Evolutionary conservation across 2,329 filamentous ascomycete genomes (phyloP), one percentile per base, ranked within the genome.

Genomic region (Biscogniauxia marginata): DNA sequence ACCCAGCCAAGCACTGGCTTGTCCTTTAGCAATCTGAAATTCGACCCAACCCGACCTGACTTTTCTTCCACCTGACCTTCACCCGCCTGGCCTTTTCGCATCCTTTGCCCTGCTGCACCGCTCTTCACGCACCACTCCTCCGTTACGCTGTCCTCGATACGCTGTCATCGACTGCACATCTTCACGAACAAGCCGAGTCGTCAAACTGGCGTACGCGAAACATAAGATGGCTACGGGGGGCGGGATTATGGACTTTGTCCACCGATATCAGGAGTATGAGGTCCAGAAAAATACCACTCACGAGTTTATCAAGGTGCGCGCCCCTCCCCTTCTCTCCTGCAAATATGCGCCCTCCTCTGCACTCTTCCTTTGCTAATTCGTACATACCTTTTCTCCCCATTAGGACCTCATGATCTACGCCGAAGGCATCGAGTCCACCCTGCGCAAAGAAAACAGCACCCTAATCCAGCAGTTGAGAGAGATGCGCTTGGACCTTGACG

Each of bases 391-490:
- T 21, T 21, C 19, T 39, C 22, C 21, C 18, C 46, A 8, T 49
- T 56, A 83, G 80, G 79, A 82, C 57, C 70, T 82, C 24, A 67
- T 82, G 55, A 62, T 75, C 46, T 79, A 81, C 60, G 70, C 70
- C 59, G 73, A 83, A 56, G 63, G 64, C 13, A 56, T 81, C 49
- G 79, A 85, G 64, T 71, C 67, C 18, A 65, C 56, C 5, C 66
- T 81, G 3, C 73, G 71, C 20, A 64, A 72, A 34, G 79, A 85
- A 63, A 83, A 79, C 58, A 60, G 63, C 1, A 64, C 63, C 7
- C 71, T 85, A 4, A 63, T 58, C 46, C 68, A 74, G 39, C 70
- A 78, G 55, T 65, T 84, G 9, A 70, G 68, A 46, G 73, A 80
- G 60, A 67, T 73, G 30, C 72, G 76, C 51, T 74, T 84, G 57